Base-by-base conservation (phyloP, 148 eudicot genomes). In the Amaranthus hypochondriacus region DNA sequence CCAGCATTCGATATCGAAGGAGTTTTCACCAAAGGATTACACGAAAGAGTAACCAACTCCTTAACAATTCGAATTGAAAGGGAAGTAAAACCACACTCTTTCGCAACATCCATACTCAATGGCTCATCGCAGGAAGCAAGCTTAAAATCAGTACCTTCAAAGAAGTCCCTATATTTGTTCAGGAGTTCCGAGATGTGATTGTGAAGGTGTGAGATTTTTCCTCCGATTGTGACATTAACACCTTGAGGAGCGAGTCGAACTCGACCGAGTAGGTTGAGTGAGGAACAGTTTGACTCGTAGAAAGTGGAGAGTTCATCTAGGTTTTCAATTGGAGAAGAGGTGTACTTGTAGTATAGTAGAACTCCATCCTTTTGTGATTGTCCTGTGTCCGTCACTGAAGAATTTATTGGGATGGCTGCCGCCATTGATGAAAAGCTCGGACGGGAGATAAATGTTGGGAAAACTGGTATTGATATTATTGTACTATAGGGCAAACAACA, bases 151-250 rank as follows among this genome's bases (percentile, higher is more conserved):
- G 98, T 95, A 50, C 87, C 93, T 48, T 82, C 81, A 44, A 95
- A 95, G 69, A 90, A 80, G 55, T 53, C 67, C 69, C 83, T 88
- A 64, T 81, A 81, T 9, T 82, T 77, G 54, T 68, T 42, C 44
- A 75, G 68, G 2, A 95, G 75, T 3, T 85, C 86, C 43, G 79
- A 83, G 70, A 95, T 95, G 83, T 95, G 98, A 10, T 72, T 70
- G 73, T 92, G 70, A 73, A 95, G 82, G 5, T 86, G 81, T 18
- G 82, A 78, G 39, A 90, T 80, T 61, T 83, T 87, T 18, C 97
- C 98, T 56, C 98, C 97, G 67, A 95, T 85, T 50, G 96, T 90
- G 85, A 91, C 97, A 60, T 92, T 95, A 86, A 95, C 98, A 80
- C 97, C 98, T 28, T 82, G 76, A 39, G 92, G 79, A 71, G 97